phyloP scores from a whole-genome alignment of 2,329 filamentous ascomycete genomes.

The Tolypocladium tropicale region DNA sequence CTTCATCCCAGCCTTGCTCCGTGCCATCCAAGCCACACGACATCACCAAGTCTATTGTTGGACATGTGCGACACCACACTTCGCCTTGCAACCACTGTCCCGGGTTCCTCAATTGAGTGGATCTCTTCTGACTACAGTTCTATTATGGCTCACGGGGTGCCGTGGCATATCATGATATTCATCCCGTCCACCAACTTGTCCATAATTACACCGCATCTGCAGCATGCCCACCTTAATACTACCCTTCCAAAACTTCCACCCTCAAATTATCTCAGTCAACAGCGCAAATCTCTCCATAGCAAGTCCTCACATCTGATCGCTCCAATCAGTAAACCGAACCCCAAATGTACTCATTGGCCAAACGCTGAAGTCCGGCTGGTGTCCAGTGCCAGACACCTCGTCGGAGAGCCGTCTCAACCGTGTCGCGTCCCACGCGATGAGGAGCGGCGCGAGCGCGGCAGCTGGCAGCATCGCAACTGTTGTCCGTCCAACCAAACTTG shows the following conservation, averaged over 20 bases:
- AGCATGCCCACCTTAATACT: conserved; percentile 19
- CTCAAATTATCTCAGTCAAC: conserved; percentile 21
- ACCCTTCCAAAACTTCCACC: conserved; percentile 22
- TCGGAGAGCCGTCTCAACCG: conserved; percentile 17
- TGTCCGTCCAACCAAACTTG: conserved; percentile 29
- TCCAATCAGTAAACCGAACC: conserved; percentile 17
- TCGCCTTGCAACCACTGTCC: not conserved
- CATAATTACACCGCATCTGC: conserved; percentile 19
- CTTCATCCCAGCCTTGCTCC: too few relatives aligned
- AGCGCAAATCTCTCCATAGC: conserved; percentile 19
- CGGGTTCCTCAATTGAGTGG: not conserved
- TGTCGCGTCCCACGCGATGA: conserved; percentile 20
- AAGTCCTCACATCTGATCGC: conserved; percentile 13
- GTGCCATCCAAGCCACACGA: not conserved
- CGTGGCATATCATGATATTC: conserved; percentile 11
- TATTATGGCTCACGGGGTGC: conserved; percentile 3
- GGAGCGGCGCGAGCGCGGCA: conserved; percentile 20
- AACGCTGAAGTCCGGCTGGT: conserved; percentile 17
- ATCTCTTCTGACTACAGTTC: not conserved
- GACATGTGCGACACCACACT: too few relatives aligned
- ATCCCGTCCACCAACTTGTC: conserved; percentile 13
- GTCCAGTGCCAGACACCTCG: conserved; percentile 25
- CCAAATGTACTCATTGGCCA: conserved; percentile 21
- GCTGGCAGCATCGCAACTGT: conserved; percentile 25
- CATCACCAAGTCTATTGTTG: not conserved